These are phyloP conservation scores for Tulasnella sp. DNA, from an alignment of 768 basidiomycete species.

Conservation along the genomic window DNA sequence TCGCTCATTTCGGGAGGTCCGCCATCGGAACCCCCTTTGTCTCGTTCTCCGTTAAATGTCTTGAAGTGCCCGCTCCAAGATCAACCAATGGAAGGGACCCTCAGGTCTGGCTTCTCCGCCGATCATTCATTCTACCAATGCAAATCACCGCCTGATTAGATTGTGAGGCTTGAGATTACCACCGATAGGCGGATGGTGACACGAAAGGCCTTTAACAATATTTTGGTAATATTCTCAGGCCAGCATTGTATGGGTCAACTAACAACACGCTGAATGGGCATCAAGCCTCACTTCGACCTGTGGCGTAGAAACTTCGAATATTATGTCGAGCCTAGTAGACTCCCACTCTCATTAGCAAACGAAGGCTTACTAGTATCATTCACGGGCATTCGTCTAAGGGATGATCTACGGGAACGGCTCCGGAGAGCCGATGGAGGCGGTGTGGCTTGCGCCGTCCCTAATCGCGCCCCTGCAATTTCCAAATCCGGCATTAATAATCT, in stretches of 20 bases:
- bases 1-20: too few species aligned
- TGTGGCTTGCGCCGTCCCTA: background rate
- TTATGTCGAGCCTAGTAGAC: background rate
- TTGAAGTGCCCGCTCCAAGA: background rate
- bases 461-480: background rate
- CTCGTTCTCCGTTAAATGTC: background rate
- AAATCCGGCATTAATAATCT: background rate
- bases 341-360: slow-evolving; percentile 3
- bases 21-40: background rate
- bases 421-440: background rate
- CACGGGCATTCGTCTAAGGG: background rate
- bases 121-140: background rate
- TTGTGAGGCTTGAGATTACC: background rate
- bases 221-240: background rate
- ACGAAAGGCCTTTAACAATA: background rate
- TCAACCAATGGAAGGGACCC: background rate
- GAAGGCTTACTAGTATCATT: background rate
- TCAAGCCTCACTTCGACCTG: background rate
- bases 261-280: background rate
- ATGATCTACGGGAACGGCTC: background rate
- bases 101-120: background rate
- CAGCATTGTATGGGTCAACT: background rate
- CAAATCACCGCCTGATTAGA: background rate
- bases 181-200: background rate
- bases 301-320: background rate